Conservation (phyloP, 208 protist genomes). For the Leishmania major region DNA sequence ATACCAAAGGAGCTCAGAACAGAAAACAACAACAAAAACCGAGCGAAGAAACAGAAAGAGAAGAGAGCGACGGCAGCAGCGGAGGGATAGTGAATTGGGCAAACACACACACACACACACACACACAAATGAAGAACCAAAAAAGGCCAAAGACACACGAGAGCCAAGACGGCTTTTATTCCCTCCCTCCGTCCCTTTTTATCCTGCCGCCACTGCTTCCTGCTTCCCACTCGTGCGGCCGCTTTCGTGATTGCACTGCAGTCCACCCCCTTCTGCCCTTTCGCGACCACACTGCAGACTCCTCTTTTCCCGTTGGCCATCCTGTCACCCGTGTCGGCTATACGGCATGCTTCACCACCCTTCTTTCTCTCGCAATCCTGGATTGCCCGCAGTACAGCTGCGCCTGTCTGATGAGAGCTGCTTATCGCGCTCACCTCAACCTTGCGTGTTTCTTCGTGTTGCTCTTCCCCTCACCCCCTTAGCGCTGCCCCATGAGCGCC, state of each 20-base stretch:
- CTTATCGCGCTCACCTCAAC: not conserved
- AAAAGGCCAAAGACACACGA: not conserved
- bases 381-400: not conserved
- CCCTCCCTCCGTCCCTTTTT: not conserved
- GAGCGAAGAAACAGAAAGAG: no score
- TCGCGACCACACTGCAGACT: not conserved
- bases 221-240: not conserved
- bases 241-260: not conserved
- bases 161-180: not conserved
- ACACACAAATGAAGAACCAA: not conserved
- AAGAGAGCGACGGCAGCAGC: no score
- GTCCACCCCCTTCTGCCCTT: not conserved
- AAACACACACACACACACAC: constrained; percentile 7
- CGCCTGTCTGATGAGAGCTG: no score
- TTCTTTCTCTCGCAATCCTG: no score
- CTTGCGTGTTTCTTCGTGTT: not conserved
- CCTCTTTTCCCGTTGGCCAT: not conserved
- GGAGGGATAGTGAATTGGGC: no score
- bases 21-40: no score
- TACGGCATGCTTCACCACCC: no score
- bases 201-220: not conserved
- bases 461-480: not conserved
- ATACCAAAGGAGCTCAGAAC: not conserved
- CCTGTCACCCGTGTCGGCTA: not conserved
- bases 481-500: constrained; percentile 17